phyloP scores from a whole-genome alignment of 1,284 basidiomycete genomes.

The Veloboletus limbatus region DNA sequence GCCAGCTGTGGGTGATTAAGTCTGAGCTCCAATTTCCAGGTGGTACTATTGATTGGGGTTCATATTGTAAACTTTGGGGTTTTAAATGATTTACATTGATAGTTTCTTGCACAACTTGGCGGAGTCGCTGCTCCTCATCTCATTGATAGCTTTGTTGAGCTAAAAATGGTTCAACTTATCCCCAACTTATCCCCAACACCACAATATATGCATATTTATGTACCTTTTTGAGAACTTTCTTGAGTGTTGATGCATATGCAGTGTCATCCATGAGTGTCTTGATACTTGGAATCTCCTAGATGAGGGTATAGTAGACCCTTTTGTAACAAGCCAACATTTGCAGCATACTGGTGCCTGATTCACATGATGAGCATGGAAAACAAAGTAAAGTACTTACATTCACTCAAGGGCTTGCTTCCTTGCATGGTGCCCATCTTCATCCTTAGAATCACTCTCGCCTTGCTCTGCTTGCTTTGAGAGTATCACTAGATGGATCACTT shows the following conservation, averaged over 20 bases:
- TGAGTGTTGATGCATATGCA: background rate
- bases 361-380: background rate
- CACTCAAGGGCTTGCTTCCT: background rate
- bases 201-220: slow-evolving; percentile 4
- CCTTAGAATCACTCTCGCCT: background rate
- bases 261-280: background rate
- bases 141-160: background rate
- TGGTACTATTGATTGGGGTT: background rate
- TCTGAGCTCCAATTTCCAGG: background rate
- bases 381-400: background rate
- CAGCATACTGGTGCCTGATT: background rate
- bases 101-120: background rate
- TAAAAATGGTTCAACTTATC: background rate
- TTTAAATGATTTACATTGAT: background rate
- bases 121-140: background rate
- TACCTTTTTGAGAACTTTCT: background rate
- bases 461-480: slow-evolving; percentile 1
- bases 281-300: background rate
- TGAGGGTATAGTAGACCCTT: background rate
- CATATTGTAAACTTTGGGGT: background rate
- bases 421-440: background rate
- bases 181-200: no score
- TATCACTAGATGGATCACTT: background rate
- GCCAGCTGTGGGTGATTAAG: slow-evolving; percentile 1
- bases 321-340: background rate